Evolutionary conservation across 225 moss, liverwort and hornwort genomes (phyloP), one percentile per base, ranked within the genome.

Genomic region (Antitrichia curtipendula): DNA sequence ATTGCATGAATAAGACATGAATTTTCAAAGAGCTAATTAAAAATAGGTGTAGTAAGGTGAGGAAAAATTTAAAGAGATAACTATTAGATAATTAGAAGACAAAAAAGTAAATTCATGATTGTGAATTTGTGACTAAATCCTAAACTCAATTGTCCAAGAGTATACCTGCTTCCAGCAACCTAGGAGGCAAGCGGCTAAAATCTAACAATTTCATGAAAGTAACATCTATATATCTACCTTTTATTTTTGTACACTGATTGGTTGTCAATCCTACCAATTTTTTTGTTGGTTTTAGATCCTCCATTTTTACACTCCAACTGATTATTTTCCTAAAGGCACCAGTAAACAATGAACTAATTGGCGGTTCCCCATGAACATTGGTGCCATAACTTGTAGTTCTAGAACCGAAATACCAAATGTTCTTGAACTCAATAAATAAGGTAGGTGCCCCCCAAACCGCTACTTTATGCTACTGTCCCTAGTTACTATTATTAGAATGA

Each of bases 191-290:
- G 20, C 0, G 0, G 19, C 28, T 60, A 60, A 7, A 60, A 7
- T 28, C 1, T 60, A 9, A n/a, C 11, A 65, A 36, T 65, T 64
- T 20, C 3, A n/a, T 65, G n/a, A 21, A 20, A 36, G 3, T 4
- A 2, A 5, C 0, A 0, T 4, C 12, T n/a, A 32, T 34, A 7
- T 21, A 65, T 11, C 1, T 3, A 20, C 11, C 13, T 40, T 40
- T 69, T 69, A 69, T 40, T 69, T 69, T 69, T 40, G 24, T 22
- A 69, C 24, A 69, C 7, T 0, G 0, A 1, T 36, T 65, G 11
- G 36, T 21, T 64, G 6, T 1, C 0, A 4, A 5, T 19, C 20
- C 10, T 65, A 36, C 10, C 10, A 65, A 34, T 64, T 64, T 34
- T 5, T 64, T 10, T 1, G 34, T 1, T 65, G 1, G 1, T 64